Base-by-base conservation (phyloP, 177 flowering plant species). In the Tripterygium wilfordii region DNA sequence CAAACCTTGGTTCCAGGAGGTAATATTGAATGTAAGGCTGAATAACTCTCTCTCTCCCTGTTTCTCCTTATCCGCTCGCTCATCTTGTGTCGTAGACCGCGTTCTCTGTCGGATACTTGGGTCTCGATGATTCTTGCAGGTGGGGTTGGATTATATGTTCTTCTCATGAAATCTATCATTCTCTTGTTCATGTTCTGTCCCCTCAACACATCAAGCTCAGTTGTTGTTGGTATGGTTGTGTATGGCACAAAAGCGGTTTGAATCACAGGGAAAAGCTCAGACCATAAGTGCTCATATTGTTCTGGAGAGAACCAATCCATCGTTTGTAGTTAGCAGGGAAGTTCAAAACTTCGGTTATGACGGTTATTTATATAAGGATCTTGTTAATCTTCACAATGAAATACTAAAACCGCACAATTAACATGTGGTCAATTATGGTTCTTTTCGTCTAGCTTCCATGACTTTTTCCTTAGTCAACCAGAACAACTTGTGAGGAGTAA, bases 1-100 rank as follows among this genome's bases (percentile, higher is more conserved):
- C 42, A 7, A 3, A 67, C 80, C 78, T 80, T 80, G 48, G 82
- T 74, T 13, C 66, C 65, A 22, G 16, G 38, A 12, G 82, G 82
- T 41, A 77, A 22, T 43, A 67, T 3, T 5, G 74, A 56, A 42
- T 66, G 82, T 50, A 80, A 44, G 26, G 63, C 63, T 7, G 23
- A 15, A 49, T 62, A 77, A 28, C 46, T 50, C 25, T 64, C 56
- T 46, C 38, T 70, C 63, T 74, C 67, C 42, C 47, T 72, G 46
- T 64, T 65, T 26, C 86, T 69, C 49, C 83, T 70, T 53, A 54
- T 36, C 16, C 80, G 48, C 75, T 77, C 82, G 19, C 40, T 66
- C 37, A 79, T 57, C 80, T 59, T 69, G 53, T 74, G 86, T 4
- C 65, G 54, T n/a, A 42, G 54, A 51, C 63, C 8, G 19, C 62